Conservation (phyloP, 228 moss, liverwort and hornwort species). For the Sphagnum magellanicum region DNA sequence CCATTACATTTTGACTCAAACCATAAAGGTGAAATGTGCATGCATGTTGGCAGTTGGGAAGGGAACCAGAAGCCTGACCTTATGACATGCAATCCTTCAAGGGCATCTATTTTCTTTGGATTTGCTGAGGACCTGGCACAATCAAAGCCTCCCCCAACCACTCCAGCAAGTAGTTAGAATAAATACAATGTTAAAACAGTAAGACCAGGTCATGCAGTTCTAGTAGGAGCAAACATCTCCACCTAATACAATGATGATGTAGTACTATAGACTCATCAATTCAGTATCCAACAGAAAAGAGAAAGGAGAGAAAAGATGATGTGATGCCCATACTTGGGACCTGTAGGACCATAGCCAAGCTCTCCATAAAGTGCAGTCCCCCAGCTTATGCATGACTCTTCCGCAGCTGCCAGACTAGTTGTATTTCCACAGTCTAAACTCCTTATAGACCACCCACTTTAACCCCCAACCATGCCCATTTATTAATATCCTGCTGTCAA, state of each 20-base stretch:
- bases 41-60: background rate
- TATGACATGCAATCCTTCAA: slow-evolving; percentile 79
- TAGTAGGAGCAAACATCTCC: slow-evolving; percentile 1
- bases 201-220: background rate
- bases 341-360: slow-evolving; percentile 84
- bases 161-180: too few species aligned
- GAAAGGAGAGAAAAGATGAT: too few species aligned
- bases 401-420: slow-evolving; percentile 83
- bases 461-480: background rate
- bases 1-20: too few species aligned
- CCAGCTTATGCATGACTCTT: slow-evolving; percentile 92
- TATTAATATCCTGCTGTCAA: background rate
- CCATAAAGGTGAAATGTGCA: background rate
- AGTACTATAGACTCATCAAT: too few species aligned
- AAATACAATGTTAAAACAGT: background rate
- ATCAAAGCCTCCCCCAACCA: too few species aligned
- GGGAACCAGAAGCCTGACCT: slow-evolving; percentile 23
- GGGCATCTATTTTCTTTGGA: slow-evolving; percentile 68
- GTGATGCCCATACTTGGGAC: slow-evolving; percentile 63
- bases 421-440: slow-evolving; percentile 92
- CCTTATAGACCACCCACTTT: slow-evolving; percentile 87
- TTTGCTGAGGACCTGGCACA: slow-evolving; percentile 69
- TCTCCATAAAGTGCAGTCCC: slow-evolving; percentile 86
- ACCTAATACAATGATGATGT: too few species aligned
- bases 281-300: too few species aligned